Evolutionary conservation across 495 filamentous ascomycete species (phyloP), one percentile per base, ranked within the genome.

Genomic region (Lasiosphaeria ovina): DNA sequence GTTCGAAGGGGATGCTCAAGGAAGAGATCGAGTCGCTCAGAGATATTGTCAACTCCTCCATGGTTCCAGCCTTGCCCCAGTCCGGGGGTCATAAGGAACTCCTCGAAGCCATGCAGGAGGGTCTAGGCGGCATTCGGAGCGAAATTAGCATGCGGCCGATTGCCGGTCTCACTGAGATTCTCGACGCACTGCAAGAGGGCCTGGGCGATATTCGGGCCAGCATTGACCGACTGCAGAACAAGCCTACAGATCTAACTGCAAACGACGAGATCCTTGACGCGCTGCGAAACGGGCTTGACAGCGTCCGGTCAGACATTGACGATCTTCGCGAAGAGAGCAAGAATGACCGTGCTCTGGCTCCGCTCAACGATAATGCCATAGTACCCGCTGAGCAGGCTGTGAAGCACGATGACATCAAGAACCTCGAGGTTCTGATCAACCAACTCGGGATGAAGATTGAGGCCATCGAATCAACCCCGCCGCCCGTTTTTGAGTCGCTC

Each of bases 251-350:
- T 62, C 82, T 91, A 71, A 91, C 89, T 16, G 86, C 87, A 32
- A 90, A 86, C 58, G 87, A 92, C 55, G 91, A 96, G 67, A 92
- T 96, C 50, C 80, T 96, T 5, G 90, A 96, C 55, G 88, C 90
- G 2, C 80, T 97, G 53, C 94, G 88, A 64, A 85, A 85, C 47
- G 92, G 92, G 0, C 74, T 97, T 11, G 84, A 85, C 42, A 80
- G 78, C 33, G 78, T 97, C 38, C 85, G 85, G 61, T 76, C 83
- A 34, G 92, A 97, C 36, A 87, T 96, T 59, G 89, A 93, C 45
- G 77, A 77, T n/a, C 76, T 97, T 45, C 86, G 89, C 3, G 78
- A 85, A 10, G 57, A 72, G 61, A 66, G 70, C 64, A 50, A 81
- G 70, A 62, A 74, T 50, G 77, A 84, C 49, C 82, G 83, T 60